phyloP scores from a whole-genome alignment of 805 yeast genomes.

The Teunomyces atbi region DNA sequence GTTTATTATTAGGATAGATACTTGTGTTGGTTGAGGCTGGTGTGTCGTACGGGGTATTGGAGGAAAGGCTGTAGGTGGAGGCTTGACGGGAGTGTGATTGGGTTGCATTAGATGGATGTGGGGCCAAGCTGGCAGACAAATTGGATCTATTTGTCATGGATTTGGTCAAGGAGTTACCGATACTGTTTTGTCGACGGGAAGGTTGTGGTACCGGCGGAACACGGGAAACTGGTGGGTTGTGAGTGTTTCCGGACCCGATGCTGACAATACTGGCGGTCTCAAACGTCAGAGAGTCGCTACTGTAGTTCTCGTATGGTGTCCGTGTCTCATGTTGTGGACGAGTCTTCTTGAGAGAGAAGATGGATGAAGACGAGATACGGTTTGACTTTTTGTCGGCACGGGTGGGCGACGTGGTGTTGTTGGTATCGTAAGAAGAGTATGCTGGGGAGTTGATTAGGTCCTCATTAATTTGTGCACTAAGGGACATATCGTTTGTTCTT shows the following conservation, averaged over 20 bases:
- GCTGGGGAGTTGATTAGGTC: slow-evolving; percentile 30
- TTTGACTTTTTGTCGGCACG: slow-evolving; percentile 10
- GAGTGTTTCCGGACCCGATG: slow-evolving; percentile 15
- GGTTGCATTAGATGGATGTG: slow-evolving; percentile 29
- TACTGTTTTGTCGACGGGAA: slow-evolving; percentile 12
- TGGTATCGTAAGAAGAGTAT: slow-evolving; percentile 16
- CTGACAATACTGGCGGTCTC: slow-evolving; percentile 33
- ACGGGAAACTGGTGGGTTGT: slow-evolving; percentile 2
- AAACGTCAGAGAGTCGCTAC: slow-evolving; percentile 31
- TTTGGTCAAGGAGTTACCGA: slow-evolving; percentile 13
- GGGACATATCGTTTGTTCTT: slow-evolving; percentile 7
- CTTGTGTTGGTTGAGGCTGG: slow-evolving; percentile 13
- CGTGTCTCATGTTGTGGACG: slow-evolving; percentile 14
- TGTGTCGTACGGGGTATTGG: slow-evolving; percentile 29
- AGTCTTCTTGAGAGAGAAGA: slow-evolving; percentile 34
- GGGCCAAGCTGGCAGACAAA: slow-evolving; percentile 14
- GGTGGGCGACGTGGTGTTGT: slow-evolving; percentile 9
- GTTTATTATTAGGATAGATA: slow-evolving; percentile 10
- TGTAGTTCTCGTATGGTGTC: slow-evolving; percentile 16
- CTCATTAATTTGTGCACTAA: slow-evolving; percentile 15
- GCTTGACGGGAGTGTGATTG: slow-evolving; percentile 41
- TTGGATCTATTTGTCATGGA: slow-evolving; percentile 14
- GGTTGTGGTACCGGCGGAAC: slow-evolving; percentile 5
- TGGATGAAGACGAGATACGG: slow-evolving; percentile 34
- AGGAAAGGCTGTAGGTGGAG: slow-evolving; percentile 37